Base-by-base conservation (phyloP, 768 basidiomycete species). In the Lactarius hengduanensis region DNA sequence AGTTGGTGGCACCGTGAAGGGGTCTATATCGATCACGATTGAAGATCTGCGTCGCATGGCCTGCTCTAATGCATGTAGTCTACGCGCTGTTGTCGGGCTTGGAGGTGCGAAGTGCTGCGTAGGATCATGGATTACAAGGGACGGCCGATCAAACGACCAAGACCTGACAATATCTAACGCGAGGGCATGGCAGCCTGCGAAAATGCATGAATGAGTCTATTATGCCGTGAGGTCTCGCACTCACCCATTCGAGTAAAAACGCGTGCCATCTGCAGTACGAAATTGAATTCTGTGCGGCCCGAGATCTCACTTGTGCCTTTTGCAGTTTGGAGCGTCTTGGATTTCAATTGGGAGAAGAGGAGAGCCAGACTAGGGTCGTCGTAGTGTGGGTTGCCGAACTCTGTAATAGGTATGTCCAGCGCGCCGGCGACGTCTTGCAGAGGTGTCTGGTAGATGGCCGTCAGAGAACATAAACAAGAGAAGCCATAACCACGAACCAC, bases 181-280 rank as follows among this genome's bases (percentile, higher is more conserved):
- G n/a, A 99, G 79, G 7, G 84, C 84, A 74, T 97, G 96, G 72
- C 96, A 98, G 22, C 96, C 96, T 97, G 75, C 13, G 62, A 56
- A 47, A 22, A 41, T 20, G 61, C n/a, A 62, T 16, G 38, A 28
- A 57, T 63, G 6, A 32, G 54, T 53, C 65, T 60, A 54, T 45
- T n/a, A 61, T 5, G 45, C 28, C 2, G 32, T 13, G 6, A 57
- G 50, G n/a, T 38, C 28, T 61, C 28, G 40, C 0, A 74, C 88
- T 47, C 70, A 93, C 96, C 97, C 94, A 98, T 96, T 66, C 93
- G 82, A 72, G 91, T 94, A 71, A 98, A 95, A 9, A 96, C 91
- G 34, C 94, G 86, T 0, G 95, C 92, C 71, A 94, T 94, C 77
- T 98, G 96, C 34, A 96, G 80, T 11, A 99, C 93, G 75, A 98